phyloP scores from a whole-genome alignment of 2,329 filamentous ascomycete genomes.

The Claviceps arundinis region DNA sequence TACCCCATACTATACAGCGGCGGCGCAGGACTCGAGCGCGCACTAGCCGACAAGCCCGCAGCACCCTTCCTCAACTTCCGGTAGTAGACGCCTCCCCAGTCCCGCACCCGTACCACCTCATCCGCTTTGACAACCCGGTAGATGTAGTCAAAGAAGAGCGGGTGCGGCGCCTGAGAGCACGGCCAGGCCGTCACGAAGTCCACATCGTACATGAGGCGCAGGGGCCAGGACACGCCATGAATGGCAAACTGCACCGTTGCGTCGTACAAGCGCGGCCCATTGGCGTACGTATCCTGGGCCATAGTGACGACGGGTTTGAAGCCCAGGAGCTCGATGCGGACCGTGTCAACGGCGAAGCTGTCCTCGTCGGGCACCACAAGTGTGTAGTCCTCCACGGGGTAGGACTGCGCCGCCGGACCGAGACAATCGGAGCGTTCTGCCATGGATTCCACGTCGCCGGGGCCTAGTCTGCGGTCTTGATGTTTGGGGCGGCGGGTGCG shows the following conservation, averaged over 20 bases:
- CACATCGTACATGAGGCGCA: constrained; percentile 50
- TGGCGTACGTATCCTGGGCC: constrained; percentile 10
- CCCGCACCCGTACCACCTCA: constrained; percentile 48
- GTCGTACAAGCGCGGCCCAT: constrained; percentile 38
- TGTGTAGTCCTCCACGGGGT: constrained; percentile 55
- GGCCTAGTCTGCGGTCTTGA: constrained; percentile 27
- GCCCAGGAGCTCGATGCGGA: constrained; percentile 55
- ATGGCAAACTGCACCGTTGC: constrained; percentile 52
- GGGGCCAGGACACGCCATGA: constrained; percentile 48
- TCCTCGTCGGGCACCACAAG: constrained; percentile 43
- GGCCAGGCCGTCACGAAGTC: constrained; percentile 54
- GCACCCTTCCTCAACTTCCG: constrained; percentile 9
- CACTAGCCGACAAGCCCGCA: constrained; percentile 13
- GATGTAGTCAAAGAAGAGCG: constrained; percentile 59
- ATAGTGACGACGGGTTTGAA: constrained; percentile 34
- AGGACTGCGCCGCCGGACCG: constrained; percentile 47
- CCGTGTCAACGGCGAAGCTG: constrained; percentile 48
- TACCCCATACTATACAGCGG: constrained; percentile 8
- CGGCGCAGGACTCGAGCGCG: constrained; percentile 22
- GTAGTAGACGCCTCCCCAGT: constrained; percentile 45
- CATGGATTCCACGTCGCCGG: constrained; percentile 53
- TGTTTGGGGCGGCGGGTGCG: constrained; percentile 46
- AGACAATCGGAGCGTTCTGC: constrained; percentile 54
- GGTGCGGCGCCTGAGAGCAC: constrained; percentile 50
- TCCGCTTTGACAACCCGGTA: constrained; percentile 48